Conservation (phyloP, 108 stramenopile genomes). For the Conticribra weissflogii region DNA sequence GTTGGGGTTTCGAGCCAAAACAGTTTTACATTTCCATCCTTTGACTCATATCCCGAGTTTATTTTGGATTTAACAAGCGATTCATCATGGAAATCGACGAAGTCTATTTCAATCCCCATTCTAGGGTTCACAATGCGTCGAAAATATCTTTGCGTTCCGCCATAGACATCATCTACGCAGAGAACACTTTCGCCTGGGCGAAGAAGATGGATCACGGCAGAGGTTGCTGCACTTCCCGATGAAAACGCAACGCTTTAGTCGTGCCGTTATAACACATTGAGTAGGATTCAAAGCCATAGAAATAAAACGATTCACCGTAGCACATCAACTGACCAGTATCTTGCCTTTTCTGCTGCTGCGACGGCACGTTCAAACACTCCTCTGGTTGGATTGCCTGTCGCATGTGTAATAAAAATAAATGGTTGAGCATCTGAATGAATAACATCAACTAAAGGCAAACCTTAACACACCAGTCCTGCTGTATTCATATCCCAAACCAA, state of each 20-base stretch:
- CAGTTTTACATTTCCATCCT: slow-evolving; percentile 55
- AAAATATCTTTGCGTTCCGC: slow-evolving; percentile 84
- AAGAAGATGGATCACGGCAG: slow-evolving; percentile 76
- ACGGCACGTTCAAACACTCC: slow-evolving; percentile 86
- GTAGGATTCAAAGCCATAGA: not conserved
- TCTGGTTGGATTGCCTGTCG: slow-evolving; percentile 75
- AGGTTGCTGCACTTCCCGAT: slow-evolving; percentile 91
- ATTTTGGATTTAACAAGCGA: slow-evolving; percentile 25
- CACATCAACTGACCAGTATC: slow-evolving; percentile 51
- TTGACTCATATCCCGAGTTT: slow-evolving; percentile 5
- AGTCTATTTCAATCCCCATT: slow-evolving; percentile 54
- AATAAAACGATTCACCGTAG: not conserved
- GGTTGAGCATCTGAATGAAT: not conserved
- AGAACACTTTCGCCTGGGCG: slow-evolving; percentile 72
- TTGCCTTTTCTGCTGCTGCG: slow-evolving; percentile 70
- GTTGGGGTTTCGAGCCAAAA: slow-evolving; percentile 94
- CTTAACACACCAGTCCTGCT: slow-evolving; percentile 53
- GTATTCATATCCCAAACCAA: slow-evolving; percentile 87
- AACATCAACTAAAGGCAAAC: not conserved
- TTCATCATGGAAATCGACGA: slow-evolving; percentile 48
- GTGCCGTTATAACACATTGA: not conserved
- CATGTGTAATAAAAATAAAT: slow-evolving; percentile 2
- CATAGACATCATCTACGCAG: slow-evolving; percentile 84
- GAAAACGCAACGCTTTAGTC: slow-evolving; percentile 65
- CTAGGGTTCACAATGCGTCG: slow-evolving; percentile 57